phyloP scores from a whole-genome alignment of 495 filamentous ascomycete genomes.

The Neurospora sp. region DNA sequence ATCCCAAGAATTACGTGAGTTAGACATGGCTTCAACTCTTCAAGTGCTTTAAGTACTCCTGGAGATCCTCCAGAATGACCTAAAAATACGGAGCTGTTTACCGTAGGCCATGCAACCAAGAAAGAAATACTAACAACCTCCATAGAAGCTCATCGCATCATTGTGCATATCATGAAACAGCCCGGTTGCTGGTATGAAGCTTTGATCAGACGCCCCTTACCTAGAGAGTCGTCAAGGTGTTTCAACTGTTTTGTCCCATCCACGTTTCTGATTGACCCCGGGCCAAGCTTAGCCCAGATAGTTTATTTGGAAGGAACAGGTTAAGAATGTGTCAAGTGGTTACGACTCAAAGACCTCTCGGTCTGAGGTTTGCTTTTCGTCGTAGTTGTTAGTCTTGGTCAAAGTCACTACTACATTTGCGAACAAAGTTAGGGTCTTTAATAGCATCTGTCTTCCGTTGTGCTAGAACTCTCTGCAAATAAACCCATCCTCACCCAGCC shows the following conservation, averaged over 20 bases:
- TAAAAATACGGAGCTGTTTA: no score
- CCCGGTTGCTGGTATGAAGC: neutral
- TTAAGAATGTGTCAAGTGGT: no score
- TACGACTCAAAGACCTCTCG: no score
- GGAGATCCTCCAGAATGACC: no score
- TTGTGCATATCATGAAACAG: neutral
- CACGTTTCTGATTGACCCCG: neutral
- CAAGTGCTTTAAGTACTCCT: no score
- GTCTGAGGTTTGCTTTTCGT: no score
- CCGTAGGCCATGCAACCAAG: neutral
- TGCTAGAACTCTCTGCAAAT: no score
- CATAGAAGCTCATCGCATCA: neutral
- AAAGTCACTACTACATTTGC: neutral
- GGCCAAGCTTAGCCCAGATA: neutral
- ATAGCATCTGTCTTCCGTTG: neutral
- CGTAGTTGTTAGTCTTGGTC: no score
- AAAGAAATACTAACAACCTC: neutral
- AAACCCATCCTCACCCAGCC: neutral
- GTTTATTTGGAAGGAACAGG: no score
- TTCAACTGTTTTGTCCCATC: slow-evolving; percentile 1
- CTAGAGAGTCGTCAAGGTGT: slow-evolving; percentile 1
- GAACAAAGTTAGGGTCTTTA: neutral
- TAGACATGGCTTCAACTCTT: neutral
- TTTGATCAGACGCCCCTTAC: neutral
- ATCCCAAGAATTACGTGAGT: neutral